Evolutionary conservation across 2,329 filamentous ascomycete species (phyloP).

Genomic region (Paecilomyces fulvus): DNA sequence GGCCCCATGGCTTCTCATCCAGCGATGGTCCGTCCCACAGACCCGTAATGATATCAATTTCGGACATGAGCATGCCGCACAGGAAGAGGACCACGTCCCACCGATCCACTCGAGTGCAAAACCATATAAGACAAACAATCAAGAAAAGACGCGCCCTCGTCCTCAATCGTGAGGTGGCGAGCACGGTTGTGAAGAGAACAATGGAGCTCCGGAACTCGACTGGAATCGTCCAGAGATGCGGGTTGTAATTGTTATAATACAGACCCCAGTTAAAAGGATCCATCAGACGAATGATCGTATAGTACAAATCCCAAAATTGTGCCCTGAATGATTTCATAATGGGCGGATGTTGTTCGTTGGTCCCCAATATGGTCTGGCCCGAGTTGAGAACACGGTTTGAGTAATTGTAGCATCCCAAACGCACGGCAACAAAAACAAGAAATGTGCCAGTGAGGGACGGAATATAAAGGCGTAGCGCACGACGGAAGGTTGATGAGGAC

Average conservation of each 20-base stretch:
- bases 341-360: slow-evolving; percentile 37
- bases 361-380: slow-evolving; percentile 30
- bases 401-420: slow-evolving; percentile 34
- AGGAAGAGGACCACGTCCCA: slow-evolving; percentile 38
- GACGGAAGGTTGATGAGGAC: slow-evolving; percentile 37
- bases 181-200: slow-evolving; percentile 33
- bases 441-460: slow-evolving; percentile 33
- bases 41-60: slow-evolving; percentile 33
- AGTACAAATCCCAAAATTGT: slow-evolving; percentile 30
- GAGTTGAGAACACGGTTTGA: slow-evolving; percentile 26
- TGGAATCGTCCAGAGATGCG: slow-evolving; percentile 40
- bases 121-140: slow-evolving; percentile 25
- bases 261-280: slow-evolving; percentile 31
- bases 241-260: slow-evolving; percentile 37
- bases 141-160: slow-evolving; percentile 24
- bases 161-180: slow-evolving; percentile 31
- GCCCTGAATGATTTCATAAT: slow-evolving; percentile 21
- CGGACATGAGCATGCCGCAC: slow-evolving; percentile 35
- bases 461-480: slow-evolving; percentile 35
- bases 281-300: slow-evolving; percentile 24
- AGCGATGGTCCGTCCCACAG: slow-evolving; percentile 22
- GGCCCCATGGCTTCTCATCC: slow-evolving; percentile 20
- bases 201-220: slow-evolving; percentile 39
- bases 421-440: slow-evolving; percentile 34
- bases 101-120: slow-evolving; percentile 34